Conservation (phyloP, 345 rosid genomes). For the Brassica carinata region DNA sequence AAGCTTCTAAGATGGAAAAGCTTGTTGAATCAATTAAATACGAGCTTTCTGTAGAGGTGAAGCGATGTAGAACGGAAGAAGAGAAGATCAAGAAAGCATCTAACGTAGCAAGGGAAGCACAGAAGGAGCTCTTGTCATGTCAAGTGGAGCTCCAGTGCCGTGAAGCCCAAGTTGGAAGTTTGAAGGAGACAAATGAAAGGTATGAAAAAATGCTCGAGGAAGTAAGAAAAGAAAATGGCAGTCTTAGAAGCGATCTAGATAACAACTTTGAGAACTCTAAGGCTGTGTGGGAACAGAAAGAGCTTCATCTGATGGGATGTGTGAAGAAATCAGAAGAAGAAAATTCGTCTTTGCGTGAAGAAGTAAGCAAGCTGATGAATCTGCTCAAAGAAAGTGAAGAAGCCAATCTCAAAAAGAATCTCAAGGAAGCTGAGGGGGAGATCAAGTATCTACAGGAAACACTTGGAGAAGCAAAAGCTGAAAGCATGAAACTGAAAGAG, state of each 20-base stretch:
- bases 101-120: conserved; percentile 77
- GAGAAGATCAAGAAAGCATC: conserved; percentile 82
- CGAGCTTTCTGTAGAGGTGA: conserved; percentile 62
- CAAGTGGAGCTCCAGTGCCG: conserved; percentile 61
- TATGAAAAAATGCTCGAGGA: conserved; percentile 68
- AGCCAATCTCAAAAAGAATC: conserved; percentile 51
- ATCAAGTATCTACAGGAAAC: conserved; percentile 63
- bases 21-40: conserved; percentile 55
- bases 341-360: conserved; percentile 52
- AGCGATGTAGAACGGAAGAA: conserved; percentile 62
- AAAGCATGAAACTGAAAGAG: conserved; percentile 69
- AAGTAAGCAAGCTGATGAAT: conserved; percentile 58
- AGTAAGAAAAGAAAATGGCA: conserved; percentile 59
- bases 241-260: conserved; percentile 44
- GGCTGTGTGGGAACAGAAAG: conserved; percentile 74
- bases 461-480: conserved; percentile 59
- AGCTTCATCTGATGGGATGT: conserved; percentile 52
- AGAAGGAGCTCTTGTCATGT: conserved; percentile 62
- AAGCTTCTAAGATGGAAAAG: conserved; percentile 53
- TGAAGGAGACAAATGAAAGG: conserved; percentile 64
- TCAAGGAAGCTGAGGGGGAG: conserved; percentile 74
- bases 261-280: conserved; percentile 50
- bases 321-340: conserved; percentile 65
- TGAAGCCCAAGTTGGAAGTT: conserved; percentile 60
- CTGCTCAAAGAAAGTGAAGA: conserved; percentile 66